Evolutionary conservation across 192 early-diverging fungal genomes (phyloP).

Genomic region (Chytriomyces confervae): DNA sequence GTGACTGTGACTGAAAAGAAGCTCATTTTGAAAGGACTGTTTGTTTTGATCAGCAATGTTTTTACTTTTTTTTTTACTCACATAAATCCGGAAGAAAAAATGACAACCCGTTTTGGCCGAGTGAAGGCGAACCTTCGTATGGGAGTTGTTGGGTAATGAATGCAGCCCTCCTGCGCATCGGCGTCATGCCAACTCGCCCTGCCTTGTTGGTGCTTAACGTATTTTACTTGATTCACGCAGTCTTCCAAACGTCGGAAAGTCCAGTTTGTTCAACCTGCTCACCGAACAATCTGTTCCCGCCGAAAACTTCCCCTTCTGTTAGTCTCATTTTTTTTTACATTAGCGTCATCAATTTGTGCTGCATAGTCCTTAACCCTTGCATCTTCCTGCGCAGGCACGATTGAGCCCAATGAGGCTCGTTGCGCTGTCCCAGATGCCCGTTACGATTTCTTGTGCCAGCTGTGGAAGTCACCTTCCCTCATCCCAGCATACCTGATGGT

Average conservation of each 20-base stretch:
- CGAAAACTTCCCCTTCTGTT: conserved; percentile 57
- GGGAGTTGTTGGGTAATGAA: conserved; percentile 8
- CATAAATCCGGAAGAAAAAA: not conserved
- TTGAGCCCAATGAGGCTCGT: conserved; percentile 88
- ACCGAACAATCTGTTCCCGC: conserved; percentile 32
- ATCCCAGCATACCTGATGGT: conserved; percentile 80
- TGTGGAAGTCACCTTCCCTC: conserved; percentile 61
- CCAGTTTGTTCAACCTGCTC: conserved; percentile 50
- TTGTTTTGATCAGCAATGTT: not conserved
- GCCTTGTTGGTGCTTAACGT: not conserved
- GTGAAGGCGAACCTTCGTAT: conserved; percentile 22
- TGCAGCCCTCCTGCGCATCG: not conserved
- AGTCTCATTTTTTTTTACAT: not conserved
- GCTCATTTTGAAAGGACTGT: conserved; percentile 3
- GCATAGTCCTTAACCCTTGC: conserved; percentile 71
- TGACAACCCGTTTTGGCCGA: conserved; percentile 8
- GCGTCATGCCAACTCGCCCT: not conserved
- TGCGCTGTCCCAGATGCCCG: conserved; percentile 87
- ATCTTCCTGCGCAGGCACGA: conserved; percentile 68
- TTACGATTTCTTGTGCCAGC: conserved; percentile 73
- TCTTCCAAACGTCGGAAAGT: conserved; percentile 89
- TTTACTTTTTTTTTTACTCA: conserved; percentile 1
- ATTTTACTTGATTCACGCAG: conserved; percentile 33
- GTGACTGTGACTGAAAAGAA: conserved; percentile 58
- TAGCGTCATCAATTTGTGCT: not conserved